Evolutionary conservation across 805 yeast species (phyloP).

Genomic region (Tetrapisispora nanseiensis): DNA sequence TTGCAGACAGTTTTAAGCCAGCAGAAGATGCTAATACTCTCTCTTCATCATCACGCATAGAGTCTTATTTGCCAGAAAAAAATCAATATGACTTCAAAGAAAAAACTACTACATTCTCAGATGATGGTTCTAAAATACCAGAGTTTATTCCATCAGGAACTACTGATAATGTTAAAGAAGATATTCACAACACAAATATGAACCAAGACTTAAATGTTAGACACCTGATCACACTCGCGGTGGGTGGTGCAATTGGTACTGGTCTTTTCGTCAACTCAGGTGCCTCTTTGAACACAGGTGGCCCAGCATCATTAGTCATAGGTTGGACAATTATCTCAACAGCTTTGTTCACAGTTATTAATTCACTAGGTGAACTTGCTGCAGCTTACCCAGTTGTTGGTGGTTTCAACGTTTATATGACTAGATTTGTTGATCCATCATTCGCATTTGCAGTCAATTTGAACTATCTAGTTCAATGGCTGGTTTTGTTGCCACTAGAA

Average conservation of each 20-base stretch:
- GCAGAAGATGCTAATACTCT: conserved; percentile 1
- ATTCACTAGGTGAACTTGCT: conserved; percentile 43
- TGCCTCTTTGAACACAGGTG: conserved; percentile 46
- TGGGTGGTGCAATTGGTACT: conserved; percentile 61
- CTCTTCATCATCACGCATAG: background rate
- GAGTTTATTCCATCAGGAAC: background rate
- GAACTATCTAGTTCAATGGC: conserved; percentile 48
- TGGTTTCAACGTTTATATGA: conserved; percentile 40
- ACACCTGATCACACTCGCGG: conserved; percentile 57
- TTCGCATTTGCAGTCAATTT: conserved; percentile 46
- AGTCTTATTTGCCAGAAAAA: background rate
- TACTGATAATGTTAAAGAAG: conserved; percentile 5
- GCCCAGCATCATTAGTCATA: conserved; percentile 54
- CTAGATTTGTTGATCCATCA: conserved; percentile 46
- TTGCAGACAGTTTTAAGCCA: conserved; percentile 13
- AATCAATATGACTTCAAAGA: background rate
- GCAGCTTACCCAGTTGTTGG: conserved; percentile 47
- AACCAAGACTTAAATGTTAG: conserved; percentile 21
- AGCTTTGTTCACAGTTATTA: conserved; percentile 50
- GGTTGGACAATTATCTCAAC: conserved; percentile 47
- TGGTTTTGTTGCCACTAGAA: conserved; percentile 49
- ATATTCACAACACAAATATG: conserved; percentile 11
- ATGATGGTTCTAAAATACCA: background rate
- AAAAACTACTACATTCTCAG: background rate
- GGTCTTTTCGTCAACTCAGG: conserved; percentile 64